Evolutionary conservation across 2,329 filamentous ascomycete genomes (phyloP).

Genomic region (Aschersonia sp.): DNA sequence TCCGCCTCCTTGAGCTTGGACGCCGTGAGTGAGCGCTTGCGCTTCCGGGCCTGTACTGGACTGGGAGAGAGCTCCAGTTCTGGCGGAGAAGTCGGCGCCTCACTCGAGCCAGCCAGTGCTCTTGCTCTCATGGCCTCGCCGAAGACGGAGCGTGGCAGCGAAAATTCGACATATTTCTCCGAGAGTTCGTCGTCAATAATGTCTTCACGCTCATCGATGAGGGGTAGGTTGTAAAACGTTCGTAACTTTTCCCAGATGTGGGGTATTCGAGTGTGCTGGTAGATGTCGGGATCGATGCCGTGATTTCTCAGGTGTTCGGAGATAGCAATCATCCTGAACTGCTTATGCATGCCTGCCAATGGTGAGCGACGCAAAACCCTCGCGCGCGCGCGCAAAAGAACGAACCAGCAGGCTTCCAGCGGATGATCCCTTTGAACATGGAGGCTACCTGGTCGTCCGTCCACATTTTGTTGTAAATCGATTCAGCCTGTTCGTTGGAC

Average conservation of each 20-base stretch:
- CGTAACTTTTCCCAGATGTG: slow-evolving; percentile 84
- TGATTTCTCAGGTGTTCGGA: slow-evolving; percentile 67
- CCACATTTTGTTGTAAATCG: slow-evolving; percentile 54
- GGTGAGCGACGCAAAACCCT: not conserved
- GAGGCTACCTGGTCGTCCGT: slow-evolving; percentile 91
- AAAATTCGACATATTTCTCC: slow-evolving; percentile 52
- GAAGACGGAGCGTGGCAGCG: slow-evolving; percentile 36
- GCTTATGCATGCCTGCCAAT: slow-evolving; percentile 67
- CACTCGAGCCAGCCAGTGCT: slow-evolving; percentile 28
- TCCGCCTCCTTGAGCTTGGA: slow-evolving; percentile 24
- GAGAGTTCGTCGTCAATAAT: slow-evolving; percentile 44
- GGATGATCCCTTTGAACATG: slow-evolving; percentile 81
- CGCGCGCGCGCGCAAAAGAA: not conserved
- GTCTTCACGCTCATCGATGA: slow-evolving; percentile 74
- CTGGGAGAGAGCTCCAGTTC: slow-evolving; percentile 25
- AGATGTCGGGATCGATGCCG: slow-evolving; percentile 56
- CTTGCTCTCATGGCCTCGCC: slow-evolving; percentile 31
- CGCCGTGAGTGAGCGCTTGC: slow-evolving; percentile 26
- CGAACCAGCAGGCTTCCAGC: slow-evolving; percentile 87
- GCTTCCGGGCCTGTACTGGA: slow-evolving; percentile 22
- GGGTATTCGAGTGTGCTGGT: slow-evolving; percentile 72
- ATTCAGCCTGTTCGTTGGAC: slow-evolving; percentile 9
- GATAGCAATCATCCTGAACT: slow-evolving; percentile 83
- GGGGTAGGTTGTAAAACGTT: slow-evolving; percentile 70
- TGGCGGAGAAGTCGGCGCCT: slow-evolving; percentile 31